A percentile compares a stretch with the other conserved stretches of the same genome.
phyloP scores from a whole-genome alignment of 2,329 filamentous ascomycete species.

The Penicillium sp. region DNA sequence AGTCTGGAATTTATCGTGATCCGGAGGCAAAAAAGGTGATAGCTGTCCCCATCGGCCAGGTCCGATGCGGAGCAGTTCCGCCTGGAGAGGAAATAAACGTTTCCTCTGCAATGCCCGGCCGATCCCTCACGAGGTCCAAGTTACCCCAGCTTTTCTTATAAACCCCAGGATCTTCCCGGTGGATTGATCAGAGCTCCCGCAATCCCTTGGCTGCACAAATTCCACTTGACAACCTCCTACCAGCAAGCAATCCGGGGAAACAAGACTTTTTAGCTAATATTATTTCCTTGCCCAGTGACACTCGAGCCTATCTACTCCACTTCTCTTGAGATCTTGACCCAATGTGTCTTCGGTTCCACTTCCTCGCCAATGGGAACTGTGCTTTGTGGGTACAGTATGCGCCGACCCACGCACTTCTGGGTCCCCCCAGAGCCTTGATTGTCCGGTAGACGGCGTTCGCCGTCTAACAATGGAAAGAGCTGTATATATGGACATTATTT shows the following conservation, averaged over 20 bases:
- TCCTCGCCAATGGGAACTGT: not conserved
- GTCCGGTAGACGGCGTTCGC: conserved; percentile 1
- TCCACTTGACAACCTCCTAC: not conserved
- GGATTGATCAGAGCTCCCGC: not conserved
- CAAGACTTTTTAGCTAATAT: not conserved
- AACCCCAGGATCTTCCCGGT: not conserved
- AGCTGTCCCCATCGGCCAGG: not conserved
- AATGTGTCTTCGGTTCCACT: not conserved
- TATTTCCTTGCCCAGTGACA: not conserved
- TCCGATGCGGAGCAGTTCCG: conserved; percentile 1
- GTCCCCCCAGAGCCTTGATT: not conserved
- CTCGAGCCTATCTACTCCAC: not conserved
- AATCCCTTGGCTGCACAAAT: not conserved
- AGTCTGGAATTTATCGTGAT: not conserved
- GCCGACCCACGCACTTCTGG: not conserved
- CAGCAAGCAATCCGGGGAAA: not conserved
- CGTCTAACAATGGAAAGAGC: not conserved
- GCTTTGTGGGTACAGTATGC: not conserved
- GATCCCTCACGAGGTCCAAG: not conserved
- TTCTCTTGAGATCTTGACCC: not conserved
- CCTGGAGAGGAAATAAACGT: not conserved
- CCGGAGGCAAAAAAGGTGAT: not conserved
- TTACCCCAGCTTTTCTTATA: not conserved
- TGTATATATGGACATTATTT: conserved; percentile 1
- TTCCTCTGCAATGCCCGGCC: not conserved